phyloP scores from a whole-genome alignment of 306 rosid genomes.

The Alnus rubra region DNA sequence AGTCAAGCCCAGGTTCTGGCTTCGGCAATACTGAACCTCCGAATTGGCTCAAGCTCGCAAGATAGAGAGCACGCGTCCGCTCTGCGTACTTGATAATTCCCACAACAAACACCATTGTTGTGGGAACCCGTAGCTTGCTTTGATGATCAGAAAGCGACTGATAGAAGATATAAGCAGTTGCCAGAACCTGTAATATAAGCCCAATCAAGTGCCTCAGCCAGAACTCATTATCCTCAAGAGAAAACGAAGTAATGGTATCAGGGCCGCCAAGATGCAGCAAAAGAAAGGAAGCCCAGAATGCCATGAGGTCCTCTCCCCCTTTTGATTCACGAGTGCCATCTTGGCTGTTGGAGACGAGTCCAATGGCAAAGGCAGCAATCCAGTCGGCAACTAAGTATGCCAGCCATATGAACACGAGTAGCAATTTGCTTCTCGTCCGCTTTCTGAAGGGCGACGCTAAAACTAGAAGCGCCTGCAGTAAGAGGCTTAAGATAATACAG shows the following conservation, averaged over 20 bases:
- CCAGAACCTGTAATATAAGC: slow-evolving; percentile 7
- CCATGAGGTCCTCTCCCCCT: slow-evolving; percentile 1
- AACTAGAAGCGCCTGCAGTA: slow-evolving; percentile 10
- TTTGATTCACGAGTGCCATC: no score
- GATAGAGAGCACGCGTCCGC: slow-evolving; percentile 31
- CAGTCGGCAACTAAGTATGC: no score
- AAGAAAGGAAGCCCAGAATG: slow-evolving; percentile 39
- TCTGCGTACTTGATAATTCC: slow-evolving; percentile 33
- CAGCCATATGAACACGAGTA: no score
- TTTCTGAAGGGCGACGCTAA: slow-evolving; percentile 15
- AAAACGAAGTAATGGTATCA: slow-evolving; percentile 35
- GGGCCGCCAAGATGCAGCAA: slow-evolving; percentile 42
- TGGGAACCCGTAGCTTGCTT: slow-evolving; percentile 12
- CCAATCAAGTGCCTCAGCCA: slow-evolving; percentile 32
- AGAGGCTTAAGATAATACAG: slow-evolving; percentile 21
- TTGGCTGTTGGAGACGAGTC: no score
- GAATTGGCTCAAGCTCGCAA: slow-evolving; percentile 32
- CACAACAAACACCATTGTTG: slow-evolving; percentile 15
- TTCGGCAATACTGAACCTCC: slow-evolving; percentile 15
- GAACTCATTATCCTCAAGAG: slow-evolving; percentile 39
- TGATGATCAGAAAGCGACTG: slow-evolving; percentile 2
- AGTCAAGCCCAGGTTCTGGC: slow-evolving; percentile 29
- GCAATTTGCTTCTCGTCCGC: no score
- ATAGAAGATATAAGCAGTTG: slow-evolving; percentile 17
- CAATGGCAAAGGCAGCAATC: no score